Conservation (phyloP, 1,284 basidiomycete genomes). For the Tetrapyrgos nigripes region DNA sequence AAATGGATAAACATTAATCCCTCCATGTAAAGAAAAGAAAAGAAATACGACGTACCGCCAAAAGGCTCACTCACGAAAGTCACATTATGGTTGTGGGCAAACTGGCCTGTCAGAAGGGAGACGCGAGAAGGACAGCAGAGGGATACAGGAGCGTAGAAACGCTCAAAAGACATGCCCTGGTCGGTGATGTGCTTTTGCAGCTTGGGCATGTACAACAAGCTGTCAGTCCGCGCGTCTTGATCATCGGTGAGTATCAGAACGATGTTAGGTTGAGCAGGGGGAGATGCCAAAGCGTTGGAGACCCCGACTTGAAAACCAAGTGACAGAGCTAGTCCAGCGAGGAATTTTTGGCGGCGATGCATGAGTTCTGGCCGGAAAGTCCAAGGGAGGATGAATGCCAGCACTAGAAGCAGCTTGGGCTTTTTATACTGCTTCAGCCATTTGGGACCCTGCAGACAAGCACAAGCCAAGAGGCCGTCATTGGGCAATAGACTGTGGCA, state of each 20-base stretch:
- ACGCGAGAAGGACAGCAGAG: constrained; percentile 11
- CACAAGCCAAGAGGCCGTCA: too few relatives aligned
- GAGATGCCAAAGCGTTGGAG: too few relatives aligned
- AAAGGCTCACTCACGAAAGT: neutral
- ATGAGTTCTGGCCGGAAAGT: too few relatives aligned
- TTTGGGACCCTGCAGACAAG: too few relatives aligned
- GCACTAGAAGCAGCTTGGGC: too few relatives aligned
- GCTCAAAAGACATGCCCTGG: constrained; percentile 1
- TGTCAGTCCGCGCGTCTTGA: constrained; percentile 3
- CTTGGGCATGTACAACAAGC: constrained; percentile 1
- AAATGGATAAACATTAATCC: neutral
- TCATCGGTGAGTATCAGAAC: constrained; percentile 11
- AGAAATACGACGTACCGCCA: neutral
- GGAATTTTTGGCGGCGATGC: too few relatives aligned
- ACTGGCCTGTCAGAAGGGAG: constrained; percentile 4
- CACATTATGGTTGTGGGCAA: constrained; percentile 9
- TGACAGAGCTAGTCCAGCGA: too few relatives aligned
- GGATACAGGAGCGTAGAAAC: constrained; percentile 5
- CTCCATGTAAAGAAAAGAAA: neutral
- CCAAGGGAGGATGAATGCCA: too few relatives aligned
- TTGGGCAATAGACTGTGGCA: too few relatives aligned
- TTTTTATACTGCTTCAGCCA: too few relatives aligned
- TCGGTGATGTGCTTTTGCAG: neutral
- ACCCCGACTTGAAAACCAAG: too few relatives aligned
- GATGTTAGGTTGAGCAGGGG: constrained; percentile 8